A percentile compares a stretch with the other conserved stretches of the same genome.
Evolutionary conservation across 2,329 filamentous ascomycete genomes (phyloP).

Genomic region (Trichoderma sp.): DNA sequence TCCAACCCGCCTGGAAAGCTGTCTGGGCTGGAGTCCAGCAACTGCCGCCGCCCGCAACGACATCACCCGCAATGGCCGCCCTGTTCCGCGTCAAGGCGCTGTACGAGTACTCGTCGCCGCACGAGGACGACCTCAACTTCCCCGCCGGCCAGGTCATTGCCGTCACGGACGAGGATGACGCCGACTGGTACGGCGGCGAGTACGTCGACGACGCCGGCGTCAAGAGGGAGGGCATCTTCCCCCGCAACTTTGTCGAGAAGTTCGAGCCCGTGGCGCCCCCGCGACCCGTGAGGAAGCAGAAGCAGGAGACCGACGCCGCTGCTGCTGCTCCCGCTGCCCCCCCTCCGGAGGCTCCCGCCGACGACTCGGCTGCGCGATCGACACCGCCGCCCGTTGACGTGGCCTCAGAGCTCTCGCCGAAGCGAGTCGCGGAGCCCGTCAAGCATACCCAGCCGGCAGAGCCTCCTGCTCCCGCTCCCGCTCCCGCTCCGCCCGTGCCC

Average conservation of each 20-base stretch:
- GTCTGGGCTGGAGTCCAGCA: constrained; percentile 24
- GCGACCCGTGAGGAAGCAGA: constrained; percentile 75
- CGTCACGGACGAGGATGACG: constrained; percentile 88
- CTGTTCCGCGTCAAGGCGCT: constrained; percentile 94
- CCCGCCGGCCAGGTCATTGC: constrained; percentile 84
- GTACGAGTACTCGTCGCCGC: constrained; percentile 89
- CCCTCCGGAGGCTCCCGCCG: constrained; percentile 41
- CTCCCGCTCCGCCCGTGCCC: constrained; percentile 31
- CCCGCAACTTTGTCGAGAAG: constrained; percentile 95
- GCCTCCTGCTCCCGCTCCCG: constrained; percentile 33
- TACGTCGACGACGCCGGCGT: constrained; percentile 75
- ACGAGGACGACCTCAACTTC: constrained; percentile 95
- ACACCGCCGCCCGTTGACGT: constrained; percentile 41
- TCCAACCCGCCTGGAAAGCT: too few relatives aligned
- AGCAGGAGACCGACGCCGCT: constrained; percentile 53
- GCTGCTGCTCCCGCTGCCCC: constrained; percentile 40
- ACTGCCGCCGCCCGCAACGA: constrained; percentile 23
- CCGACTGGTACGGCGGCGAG: constrained; percentile 90
- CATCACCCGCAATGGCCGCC: constrained; percentile 63
- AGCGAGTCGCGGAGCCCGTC: constrained; percentile 40
- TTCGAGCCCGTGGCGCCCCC: constrained; percentile 91
- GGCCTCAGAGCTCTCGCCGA: constrained; percentile 38
- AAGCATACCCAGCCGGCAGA: constrained; percentile 42
- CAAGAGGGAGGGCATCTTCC: constrained; percentile 85
- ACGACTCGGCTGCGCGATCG: constrained; percentile 39